Evolutionary conservation across 495 filamentous ascomycete species (phyloP).

Genomic region (Diplogelasinospora grovesii): DNA sequence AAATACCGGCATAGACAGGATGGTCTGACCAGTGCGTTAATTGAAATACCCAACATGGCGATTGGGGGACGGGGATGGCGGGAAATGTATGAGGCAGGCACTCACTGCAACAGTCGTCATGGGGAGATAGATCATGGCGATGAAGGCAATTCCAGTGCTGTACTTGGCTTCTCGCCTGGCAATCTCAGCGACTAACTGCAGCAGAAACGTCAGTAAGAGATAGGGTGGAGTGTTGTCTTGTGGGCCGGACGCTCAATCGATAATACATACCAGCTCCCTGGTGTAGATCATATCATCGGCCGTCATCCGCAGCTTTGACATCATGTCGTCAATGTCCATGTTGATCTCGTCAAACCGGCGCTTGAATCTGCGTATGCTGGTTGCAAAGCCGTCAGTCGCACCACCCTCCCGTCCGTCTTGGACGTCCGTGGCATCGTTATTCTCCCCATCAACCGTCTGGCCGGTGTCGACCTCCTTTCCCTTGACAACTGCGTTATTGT

Average conservation of each 20-base stretch:
- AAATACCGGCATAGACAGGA: too few relatives aligned
- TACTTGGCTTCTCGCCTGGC: conserved; percentile 1
- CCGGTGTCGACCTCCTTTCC: not conserved
- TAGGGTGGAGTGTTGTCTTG: not conserved
- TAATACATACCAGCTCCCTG: conserved; percentile 7
- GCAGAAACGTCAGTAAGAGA: not conserved
- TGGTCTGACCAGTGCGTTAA: too few relatives aligned
- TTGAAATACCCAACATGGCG: too few relatives aligned
- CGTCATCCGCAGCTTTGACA: conserved; percentile 3
- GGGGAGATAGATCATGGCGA: conserved; percentile 15
- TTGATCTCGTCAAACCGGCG: conserved; percentile 8
- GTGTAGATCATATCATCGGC: conserved; percentile 3
- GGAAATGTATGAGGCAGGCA: too few relatives aligned
- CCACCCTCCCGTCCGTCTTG: too few relatives aligned
- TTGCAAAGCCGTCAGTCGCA: not conserved
- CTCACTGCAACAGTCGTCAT: conserved; percentile 12
- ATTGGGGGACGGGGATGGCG: too few relatives aligned
- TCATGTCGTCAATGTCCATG: conserved; percentile 8
- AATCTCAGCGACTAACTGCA: conserved; percentile 9
- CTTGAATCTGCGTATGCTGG: not conserved
- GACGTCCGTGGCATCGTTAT: too few relatives aligned
- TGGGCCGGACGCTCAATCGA: too few relatives aligned
- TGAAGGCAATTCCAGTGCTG: conserved; percentile 8
- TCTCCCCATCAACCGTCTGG: too few relatives aligned
- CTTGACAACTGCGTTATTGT: not conserved